Conservation (phyloP, 2,329 filamentous ascomycete species). For the Botrytis paeoniae region DNA sequence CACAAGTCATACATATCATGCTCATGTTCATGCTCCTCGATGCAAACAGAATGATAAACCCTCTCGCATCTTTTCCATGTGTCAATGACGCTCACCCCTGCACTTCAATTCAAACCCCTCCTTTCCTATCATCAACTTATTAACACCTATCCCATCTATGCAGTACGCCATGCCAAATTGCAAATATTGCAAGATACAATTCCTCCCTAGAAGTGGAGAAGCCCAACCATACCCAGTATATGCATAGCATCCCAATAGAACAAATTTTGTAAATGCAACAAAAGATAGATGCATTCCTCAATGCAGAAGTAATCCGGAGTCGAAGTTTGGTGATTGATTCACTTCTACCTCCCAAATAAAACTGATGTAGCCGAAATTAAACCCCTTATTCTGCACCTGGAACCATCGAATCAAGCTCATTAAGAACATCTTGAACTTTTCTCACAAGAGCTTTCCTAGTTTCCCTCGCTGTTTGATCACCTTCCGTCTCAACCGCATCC, state of each 20-base stretch:
- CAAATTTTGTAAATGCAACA: not conserved
- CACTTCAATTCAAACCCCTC: not conserved
- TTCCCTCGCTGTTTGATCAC: constrained; percentile 60
- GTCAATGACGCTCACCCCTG: constrained; percentile 9
- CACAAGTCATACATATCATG: not conserved
- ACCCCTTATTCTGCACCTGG: not conserved
- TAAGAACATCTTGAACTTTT: constrained; percentile 65
- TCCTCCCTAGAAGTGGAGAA: not conserved
- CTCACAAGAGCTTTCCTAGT: constrained; percentile 71
- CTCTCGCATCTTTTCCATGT: not conserved
- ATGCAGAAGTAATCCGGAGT: not conserved
- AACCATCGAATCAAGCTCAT: constrained; percentile 52
- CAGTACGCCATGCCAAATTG: constrained; percentile 3
- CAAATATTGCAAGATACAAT: not conserved
- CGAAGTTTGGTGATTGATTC: not conserved
- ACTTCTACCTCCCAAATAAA: not conserved
- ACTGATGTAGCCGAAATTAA: not conserved
- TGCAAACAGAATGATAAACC: not conserved
- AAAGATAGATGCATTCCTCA: not conserved
- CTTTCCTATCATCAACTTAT: not conserved
- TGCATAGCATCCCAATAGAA: constrained; percentile 1
- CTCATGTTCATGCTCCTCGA: not conserved
- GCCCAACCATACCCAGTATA: not conserved
- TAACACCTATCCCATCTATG: not conserved
- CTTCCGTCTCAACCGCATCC: constrained; percentile 72